phyloP scores from a whole-genome alignment of 1,139 yeast species.

The Blastobotrys petasosporus region DNA sequence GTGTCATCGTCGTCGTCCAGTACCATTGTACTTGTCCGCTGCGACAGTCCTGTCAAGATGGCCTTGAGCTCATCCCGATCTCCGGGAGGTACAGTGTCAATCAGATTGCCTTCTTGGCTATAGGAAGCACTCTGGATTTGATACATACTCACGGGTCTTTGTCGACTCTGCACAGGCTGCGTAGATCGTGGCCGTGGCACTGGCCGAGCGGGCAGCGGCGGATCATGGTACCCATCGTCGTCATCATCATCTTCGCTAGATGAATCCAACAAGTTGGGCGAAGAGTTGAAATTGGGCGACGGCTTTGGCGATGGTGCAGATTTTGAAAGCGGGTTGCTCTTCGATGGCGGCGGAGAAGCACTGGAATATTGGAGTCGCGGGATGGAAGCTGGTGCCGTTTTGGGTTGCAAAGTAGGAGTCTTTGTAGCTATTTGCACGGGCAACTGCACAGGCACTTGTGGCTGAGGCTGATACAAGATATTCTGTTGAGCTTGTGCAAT shows the following conservation, averaged over 20 bases:
- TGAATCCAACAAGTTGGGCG: background rate
- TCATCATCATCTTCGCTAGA: background rate
- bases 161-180: constrained; percentile 3
- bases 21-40: constrained; percentile 31
- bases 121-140: constrained; percentile 2
- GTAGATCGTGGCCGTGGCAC: constrained; percentile 1
- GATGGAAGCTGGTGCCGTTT: too few relatives aligned
- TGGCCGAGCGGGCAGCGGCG: constrained; percentile 1
- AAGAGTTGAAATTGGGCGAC: background rate
- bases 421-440: too few relatives aligned
- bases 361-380: too few relatives aligned
- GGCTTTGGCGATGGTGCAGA: too few relatives aligned
- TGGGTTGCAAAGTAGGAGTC: too few relatives aligned
- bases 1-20: constrained; percentile 29
- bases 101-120: constrained; percentile 7
- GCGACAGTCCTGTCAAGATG: constrained; percentile 35
- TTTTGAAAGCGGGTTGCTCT: too few relatives aligned
- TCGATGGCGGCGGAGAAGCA: too few relatives aligned
- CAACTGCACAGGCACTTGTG: too few relatives aligned
- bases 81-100: constrained; percentile 20
- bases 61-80: constrained; percentile 30
- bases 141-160: constrained; percentile 19
- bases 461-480: too few relatives aligned
- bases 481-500: too few relatives aligned
- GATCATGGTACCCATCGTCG: background rate